These are phyloP conservation scores for Rutstroemia sp. DNA, from an alignment of 2,329 filamentous ascomycete species.

Conservation along the genomic window DNA sequence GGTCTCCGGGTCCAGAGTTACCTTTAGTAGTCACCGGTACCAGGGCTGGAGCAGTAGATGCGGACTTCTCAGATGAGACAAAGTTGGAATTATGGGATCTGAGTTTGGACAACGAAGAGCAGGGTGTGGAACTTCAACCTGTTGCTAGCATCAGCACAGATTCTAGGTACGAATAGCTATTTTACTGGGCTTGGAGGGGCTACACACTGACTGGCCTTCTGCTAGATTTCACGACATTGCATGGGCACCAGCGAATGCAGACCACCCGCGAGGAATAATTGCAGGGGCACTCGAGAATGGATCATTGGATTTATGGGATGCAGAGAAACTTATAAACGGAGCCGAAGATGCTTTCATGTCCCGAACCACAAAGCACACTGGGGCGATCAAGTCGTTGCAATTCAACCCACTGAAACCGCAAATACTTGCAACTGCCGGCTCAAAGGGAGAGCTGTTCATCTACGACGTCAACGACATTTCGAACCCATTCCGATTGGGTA, in stretches of 20 bases:
- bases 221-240: slow-evolving; percentile 91
- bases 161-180: slow-evolving; percentile 59
- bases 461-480: slow-evolving; percentile 88
- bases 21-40: slow-evolving; percentile 90
- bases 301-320: slow-evolving; percentile 89
- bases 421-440: slow-evolving; percentile 83
- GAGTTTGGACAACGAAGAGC: slow-evolving; percentile 66
- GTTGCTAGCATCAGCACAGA: slow-evolving; percentile 78
- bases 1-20: slow-evolving; percentile 74
- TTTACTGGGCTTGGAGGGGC: background rate
- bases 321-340: slow-evolving; percentile 55
- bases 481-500: slow-evolving; percentile 84
- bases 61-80: slow-evolving; percentile 95
- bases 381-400: slow-evolving; percentile 87
- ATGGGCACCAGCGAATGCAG: slow-evolving; percentile 77
- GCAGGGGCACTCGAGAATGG: slow-evolving; percentile 94
- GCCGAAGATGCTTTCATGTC: slow-evolving; percentile 71
- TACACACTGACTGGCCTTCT: slow-evolving; percentile 10
- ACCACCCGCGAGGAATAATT: slow-evolving; percentile 79
- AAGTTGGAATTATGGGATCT: slow-evolving; percentile 96
- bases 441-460: slow-evolving; percentile 93
- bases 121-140: slow-evolving; percentile 78
- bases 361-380: slow-evolving; percentile 81
- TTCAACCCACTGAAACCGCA: slow-evolving; percentile 93
- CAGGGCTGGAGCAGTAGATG: slow-evolving; percentile 88